Base-by-base conservation (phyloP, 1,284 basidiomycete species). In the Moesziomyces sp. region DNA sequence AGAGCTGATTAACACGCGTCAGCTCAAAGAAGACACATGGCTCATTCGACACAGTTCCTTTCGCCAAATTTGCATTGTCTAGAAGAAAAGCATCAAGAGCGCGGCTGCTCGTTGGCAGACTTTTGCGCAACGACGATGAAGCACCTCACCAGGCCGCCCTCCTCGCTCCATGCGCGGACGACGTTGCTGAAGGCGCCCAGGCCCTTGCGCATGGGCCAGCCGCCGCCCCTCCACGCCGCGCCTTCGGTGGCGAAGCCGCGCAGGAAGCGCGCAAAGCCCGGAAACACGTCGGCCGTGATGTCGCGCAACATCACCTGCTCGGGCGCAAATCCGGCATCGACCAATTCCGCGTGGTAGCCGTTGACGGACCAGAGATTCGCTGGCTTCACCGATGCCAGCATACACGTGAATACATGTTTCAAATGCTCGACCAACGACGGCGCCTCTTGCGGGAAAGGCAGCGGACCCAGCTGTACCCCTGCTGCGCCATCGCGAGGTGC, bases 211-310 rank as follows among this genome's bases (percentile, higher is more conserved):
- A 78, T 66, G 19, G 46, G 21, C 28, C 40, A 43, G 0, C 64
- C 46, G 1, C 77, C 75, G 7, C 69, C 78, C 45, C 78, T 65
- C 80, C 79, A 81, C 1, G 64, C 65, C n/a, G 38, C 48, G 34
- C 82, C 80, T 18, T 70, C 59, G 0, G 61, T 52, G 49, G 46
- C 76, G 28, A 81, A 59, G 3, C 55, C 48, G 2, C 44, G 46
- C 21, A 83, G 53, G 47, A 82, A 83, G 7, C 58, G 40, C 4
- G 80, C 52, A 45, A 83, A 83, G 1, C 80, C 78, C 5, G 76
- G 77, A 43, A 83, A 83, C 16, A 79, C 74, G 43, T 67, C 51
- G 8, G 48, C 62, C 1, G 78, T 79, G 13, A 83, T 70, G 56
- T 83, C 82, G n/a, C 54, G 53, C 52, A 83, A 75, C 24, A 44